Evolutionary conservation across 345 rosid species (phyloP).

Genomic region (Eucalyptus urophylla): DNA sequence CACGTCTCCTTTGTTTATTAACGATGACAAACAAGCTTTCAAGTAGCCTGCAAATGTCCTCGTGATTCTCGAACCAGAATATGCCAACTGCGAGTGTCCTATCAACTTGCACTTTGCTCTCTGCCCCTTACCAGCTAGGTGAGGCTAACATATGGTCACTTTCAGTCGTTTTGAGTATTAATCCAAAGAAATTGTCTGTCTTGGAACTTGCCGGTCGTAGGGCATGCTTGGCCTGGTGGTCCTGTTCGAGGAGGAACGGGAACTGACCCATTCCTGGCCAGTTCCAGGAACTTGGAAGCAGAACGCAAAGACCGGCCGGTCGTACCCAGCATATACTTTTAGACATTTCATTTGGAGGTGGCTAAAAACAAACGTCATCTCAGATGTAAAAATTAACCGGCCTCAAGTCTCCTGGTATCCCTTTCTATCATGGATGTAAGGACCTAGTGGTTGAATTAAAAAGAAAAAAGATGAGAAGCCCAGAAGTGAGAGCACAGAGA

Average conservation of each 20-base stretch:
- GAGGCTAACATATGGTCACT: background rate
- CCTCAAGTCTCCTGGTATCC: background rate
- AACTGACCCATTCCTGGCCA: background rate
- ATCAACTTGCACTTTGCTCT: background rate
- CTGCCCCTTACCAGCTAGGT: background rate
- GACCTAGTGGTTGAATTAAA: background rate
- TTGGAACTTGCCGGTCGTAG: background rate
- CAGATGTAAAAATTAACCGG: background rate
- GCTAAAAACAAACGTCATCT: background rate
- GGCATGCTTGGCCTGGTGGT: background rate
- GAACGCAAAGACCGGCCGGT: background rate
- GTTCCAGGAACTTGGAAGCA: background rate
- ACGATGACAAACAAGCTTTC: background rate
- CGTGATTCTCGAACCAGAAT: background rate
- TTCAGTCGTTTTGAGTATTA: background rate
- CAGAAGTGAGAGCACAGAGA: background rate
- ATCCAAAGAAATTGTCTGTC: background rate
- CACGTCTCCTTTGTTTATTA: background rate
- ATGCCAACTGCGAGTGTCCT: background rate
- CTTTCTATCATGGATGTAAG: background rate
- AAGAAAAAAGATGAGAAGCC: background rate
- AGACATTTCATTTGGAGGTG: background rate
- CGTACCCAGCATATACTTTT: background rate
- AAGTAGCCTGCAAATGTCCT: background rate
- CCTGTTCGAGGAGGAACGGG: background rate